Evolutionary conservation across 1,284 basidiomycete genomes (phyloP).

Genomic region (Ustilago tritici): DNA sequence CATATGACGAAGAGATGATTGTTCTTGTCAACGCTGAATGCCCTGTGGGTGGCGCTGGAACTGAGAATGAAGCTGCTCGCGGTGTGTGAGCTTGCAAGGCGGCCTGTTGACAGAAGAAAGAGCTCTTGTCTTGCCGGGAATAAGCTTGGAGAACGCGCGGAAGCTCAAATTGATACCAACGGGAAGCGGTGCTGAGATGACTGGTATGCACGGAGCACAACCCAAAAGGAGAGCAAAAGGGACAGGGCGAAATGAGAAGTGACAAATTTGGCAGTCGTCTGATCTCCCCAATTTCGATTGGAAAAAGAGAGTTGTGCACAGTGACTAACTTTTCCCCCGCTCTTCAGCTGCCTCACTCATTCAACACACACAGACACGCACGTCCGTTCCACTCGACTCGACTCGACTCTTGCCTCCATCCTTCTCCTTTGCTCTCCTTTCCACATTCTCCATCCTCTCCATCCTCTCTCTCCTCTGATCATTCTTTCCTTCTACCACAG

Average conservation of each 20-base stretch:
- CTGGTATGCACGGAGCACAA: conserved; percentile 5
- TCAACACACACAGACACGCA: not conserved
- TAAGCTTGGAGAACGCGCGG: not conserved
- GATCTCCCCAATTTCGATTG: no score
- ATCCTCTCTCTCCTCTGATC: not conserved
- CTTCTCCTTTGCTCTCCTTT: not conserved
- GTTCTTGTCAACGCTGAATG: not conserved
- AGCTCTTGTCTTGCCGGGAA: not conserved
- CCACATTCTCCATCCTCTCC: not conserved
- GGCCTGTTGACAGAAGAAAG: not conserved
- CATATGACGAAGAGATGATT: not conserved
- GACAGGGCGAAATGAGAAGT: not conserved
- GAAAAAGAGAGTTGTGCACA: not conserved
- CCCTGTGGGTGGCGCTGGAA: no score
- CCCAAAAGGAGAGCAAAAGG: not conserved
- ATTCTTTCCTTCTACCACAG: not conserved
- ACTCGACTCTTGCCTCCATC: not conserved
- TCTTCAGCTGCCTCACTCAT: not conserved
- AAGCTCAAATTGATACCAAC: not conserved
- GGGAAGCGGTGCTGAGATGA: not conserved
- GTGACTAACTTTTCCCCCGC: conserved; percentile 5
- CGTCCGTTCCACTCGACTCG: not conserved
- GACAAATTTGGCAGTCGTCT: no score
- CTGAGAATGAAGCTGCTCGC: no score
- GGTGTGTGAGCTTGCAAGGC: not conserved